Percentiles rank a stretch among this genome's conserved stretches.
These are phyloP conservation scores for Fusarium austroafricanum DNA, from an alignment of 2,329 filamentous ascomycete species.

Conservation along the genomic window DNA sequence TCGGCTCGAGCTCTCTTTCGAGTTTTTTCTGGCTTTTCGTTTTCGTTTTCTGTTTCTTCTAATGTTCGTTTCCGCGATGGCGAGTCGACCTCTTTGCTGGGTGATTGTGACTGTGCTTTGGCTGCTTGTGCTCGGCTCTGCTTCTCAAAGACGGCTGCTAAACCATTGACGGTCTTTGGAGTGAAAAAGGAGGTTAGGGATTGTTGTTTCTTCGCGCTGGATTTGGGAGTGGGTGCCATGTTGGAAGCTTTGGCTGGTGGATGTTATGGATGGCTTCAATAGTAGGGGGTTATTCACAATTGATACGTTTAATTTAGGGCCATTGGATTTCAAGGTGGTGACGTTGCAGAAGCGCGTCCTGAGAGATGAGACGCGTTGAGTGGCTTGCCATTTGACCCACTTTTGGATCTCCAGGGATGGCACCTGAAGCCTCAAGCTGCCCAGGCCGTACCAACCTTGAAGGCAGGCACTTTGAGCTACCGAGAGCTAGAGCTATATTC, in stretches of 20 bases:
- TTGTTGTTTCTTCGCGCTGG: constrained; percentile 74
- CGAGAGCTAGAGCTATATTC: no score
- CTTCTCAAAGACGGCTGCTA: constrained; percentile 53
- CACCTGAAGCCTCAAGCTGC: no score
- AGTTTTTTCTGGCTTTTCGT: constrained; percentile 53
- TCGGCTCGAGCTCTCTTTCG: constrained; percentile 60
- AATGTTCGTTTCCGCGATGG: constrained; percentile 63
- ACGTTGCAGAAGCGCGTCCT: constrained; percentile 43
- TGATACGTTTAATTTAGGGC: constrained; percentile 1
- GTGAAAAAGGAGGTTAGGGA: constrained; percentile 90
- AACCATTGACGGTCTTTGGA: constrained; percentile 65
- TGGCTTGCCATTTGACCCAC: constrained; percentile 38
- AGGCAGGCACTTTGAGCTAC: no score
- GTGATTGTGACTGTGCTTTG: constrained; percentile 45
- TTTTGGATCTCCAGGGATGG: background rate
- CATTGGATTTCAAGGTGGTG: constrained; percentile 31
- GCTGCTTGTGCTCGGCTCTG: constrained; percentile 44
- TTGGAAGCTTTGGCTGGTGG: background rate
- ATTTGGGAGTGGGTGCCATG: constrained; percentile 54
- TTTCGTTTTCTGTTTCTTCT: constrained; percentile 58
- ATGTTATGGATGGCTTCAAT: background rate
- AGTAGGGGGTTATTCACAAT: constrained; percentile 19
- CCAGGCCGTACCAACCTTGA: no score
- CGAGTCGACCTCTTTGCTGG: constrained; percentile 45
- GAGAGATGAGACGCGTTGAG: constrained; percentile 45